A percentile compares a stretch with the other conserved stretches of the same genome.
Conservation (phyloP, 352 stramenopile species). For the Detonula confervacea region DNA sequence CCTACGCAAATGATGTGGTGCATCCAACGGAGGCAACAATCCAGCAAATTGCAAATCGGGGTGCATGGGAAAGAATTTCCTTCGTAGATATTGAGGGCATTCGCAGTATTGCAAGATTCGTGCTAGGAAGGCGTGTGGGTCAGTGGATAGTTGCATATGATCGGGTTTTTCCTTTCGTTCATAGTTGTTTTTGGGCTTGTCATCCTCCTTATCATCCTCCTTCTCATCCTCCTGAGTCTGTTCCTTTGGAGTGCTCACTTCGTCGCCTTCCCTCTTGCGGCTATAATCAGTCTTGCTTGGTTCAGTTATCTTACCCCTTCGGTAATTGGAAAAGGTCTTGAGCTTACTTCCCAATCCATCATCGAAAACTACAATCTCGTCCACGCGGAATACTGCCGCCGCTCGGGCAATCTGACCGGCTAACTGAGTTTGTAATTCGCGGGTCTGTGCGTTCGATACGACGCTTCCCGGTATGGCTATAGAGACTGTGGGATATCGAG, state of each 20-base stretch:
- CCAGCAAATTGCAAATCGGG: slow-evolving; percentile 95
- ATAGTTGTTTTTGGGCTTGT: background rate
- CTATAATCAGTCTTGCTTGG: no score
- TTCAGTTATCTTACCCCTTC: no score
- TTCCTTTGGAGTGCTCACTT: slow-evolving; percentile 20
- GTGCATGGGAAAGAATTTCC: slow-evolving; percentile 97
- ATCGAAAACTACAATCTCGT: slow-evolving; percentile 98
- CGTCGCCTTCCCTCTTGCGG: slow-evolving; percentile 22
- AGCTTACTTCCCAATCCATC: slow-evolving; percentile 88
- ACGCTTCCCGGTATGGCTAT: slow-evolving; percentile 96
- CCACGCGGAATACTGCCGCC: slow-evolving; percentile 96
- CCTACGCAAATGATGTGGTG: slow-evolving; percentile 94
- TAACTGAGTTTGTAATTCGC: slow-evolving; percentile 96
- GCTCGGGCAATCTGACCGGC: slow-evolving; percentile 96
- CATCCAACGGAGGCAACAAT: slow-evolving; percentile 95
- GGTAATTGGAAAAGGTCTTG: slow-evolving; percentile 60
- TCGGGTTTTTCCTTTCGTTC: slow-evolving; percentile 13
- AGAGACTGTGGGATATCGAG: slow-evolving; percentile 90
- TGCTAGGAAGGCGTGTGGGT: slow-evolving; percentile 87
- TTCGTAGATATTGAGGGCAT: slow-evolving; percentile 97
- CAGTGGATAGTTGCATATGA: slow-evolving; percentile 48
- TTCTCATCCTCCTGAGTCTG: no score
- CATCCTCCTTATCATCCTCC: slow-evolving; percentile 10
- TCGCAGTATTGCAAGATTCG: slow-evolving; percentile 97
- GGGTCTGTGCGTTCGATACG: slow-evolving; percentile 96